Evolutionary conservation across 495 filamentous ascomycete genomes (phyloP).

Genomic region (Aspergillus coremiiformis): DNA sequence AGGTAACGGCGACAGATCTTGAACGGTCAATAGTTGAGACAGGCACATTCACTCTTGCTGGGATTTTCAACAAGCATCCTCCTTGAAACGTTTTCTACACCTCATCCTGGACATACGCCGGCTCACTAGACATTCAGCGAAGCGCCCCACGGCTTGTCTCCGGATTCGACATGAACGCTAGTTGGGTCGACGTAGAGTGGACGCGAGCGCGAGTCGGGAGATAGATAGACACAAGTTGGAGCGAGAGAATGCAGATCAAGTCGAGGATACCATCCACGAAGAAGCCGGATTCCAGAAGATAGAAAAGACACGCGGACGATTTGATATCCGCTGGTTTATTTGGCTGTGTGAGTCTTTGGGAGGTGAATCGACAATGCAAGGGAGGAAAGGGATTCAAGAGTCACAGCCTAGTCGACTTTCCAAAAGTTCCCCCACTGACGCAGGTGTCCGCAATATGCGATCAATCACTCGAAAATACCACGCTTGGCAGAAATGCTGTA

Average conservation of each 20-base stretch:
- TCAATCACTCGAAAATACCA: constrained; percentile 16
- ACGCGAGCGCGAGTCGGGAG: constrained; percentile 1
- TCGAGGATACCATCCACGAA: constrained; percentile 11
- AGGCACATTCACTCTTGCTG: constrained; percentile 20
- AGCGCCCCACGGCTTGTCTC: constrained; percentile 19
- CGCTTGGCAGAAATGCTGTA: constrained; percentile 26
- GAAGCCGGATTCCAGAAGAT: constrained; percentile 12
- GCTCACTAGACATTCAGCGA: constrained; percentile 17
- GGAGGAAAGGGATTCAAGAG: constrained; percentile 26
- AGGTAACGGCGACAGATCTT: constrained; percentile 11
- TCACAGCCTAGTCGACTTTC: constrained; percentile 23
- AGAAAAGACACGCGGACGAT: constrained; percentile 17
- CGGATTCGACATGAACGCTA: constrained; percentile 23
- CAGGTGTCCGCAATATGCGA: constrained; percentile 28
- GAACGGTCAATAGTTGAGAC: constrained; percentile 20
- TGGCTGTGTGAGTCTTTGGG: constrained; percentile 8
- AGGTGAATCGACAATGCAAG: constrained; percentile 24
- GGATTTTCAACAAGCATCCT: constrained; percentile 38
- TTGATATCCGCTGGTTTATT: constrained; percentile 11
- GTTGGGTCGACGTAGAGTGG: constrained; percentile 2
- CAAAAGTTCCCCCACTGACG: constrained; percentile 19
- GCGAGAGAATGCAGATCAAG: constrained; percentile 4
- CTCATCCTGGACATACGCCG: constrained; percentile 38
- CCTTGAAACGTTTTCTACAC: constrained; percentile 46
- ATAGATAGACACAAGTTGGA: constrained; percentile 11